Evolutionary conservation across 306 rosid species (phyloP).

Genomic region (Erythrophleum fordii): DNA sequence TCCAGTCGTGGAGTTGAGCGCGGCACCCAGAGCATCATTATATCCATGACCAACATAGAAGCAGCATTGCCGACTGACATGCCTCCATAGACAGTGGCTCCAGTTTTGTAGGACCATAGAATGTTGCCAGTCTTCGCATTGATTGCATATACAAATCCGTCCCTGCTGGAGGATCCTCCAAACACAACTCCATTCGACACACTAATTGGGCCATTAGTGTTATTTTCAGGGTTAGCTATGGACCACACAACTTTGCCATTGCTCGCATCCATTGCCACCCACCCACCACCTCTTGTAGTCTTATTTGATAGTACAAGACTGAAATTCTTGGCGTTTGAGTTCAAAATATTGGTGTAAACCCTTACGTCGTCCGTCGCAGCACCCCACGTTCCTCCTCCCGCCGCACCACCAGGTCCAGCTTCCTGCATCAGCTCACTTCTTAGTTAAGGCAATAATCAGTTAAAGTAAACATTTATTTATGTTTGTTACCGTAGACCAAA

Average conservation of each 20-base stretch:
- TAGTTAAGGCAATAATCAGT: background rate
- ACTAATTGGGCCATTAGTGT: conserved; percentile 47
- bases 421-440: conserved; percentile 31
- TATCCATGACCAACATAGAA: conserved; percentile 6
- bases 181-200: conserved; percentile 64
- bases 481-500: conserved; percentile 45
- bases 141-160: conserved; percentile 56
- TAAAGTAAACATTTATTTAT: too few species aligned
- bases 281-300: conserved; percentile 53
- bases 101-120: conserved; percentile 53
- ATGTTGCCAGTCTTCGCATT: conserved; percentile 49
- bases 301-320: conserved; percentile 51
- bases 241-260: conserved; percentile 57
- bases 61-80: background rate
- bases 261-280: conserved; percentile 64
- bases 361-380: conserved; percentile 57
- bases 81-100: conserved; percentile 37
- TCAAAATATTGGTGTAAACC: conserved; percentile 56
- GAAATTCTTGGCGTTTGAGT: conserved; percentile 48
- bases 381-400: conserved; percentile 68
- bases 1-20: background rate
- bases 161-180: conserved; percentile 46
- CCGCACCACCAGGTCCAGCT: conserved; percentile 60
- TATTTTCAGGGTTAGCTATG: conserved; percentile 42
- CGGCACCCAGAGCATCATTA: background rate